Evolutionary conservation across 176 grass and related monocot species (phyloP).

Genomic region (Ampelocalamus luodianensis): DNA sequence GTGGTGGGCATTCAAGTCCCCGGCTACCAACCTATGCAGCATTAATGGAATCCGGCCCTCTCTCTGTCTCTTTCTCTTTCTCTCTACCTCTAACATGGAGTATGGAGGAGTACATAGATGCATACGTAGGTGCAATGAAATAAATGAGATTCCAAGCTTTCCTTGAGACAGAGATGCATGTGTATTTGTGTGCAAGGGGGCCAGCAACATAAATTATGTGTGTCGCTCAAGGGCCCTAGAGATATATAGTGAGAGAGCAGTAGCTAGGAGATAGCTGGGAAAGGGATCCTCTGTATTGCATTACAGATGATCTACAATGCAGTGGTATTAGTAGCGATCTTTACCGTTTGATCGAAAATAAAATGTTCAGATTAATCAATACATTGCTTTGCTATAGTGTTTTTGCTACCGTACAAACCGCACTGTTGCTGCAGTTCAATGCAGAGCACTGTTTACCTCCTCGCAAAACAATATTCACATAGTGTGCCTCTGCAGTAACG

Average conservation of each 20-base stretch:
- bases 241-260: neutral
- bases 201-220: constrained; percentile 49
- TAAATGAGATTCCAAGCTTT: constrained; percentile 74
- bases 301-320: no score
- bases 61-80: constrained; percentile 28
- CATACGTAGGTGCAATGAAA: constrained; percentile 64
- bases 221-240: neutral
- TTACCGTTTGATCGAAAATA: no score
- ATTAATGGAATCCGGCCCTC: constrained; percentile 72
- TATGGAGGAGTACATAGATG: constrained; percentile 41
- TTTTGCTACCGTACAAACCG: no score
- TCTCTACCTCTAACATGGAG: constrained; percentile 22
- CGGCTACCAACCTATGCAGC: constrained; percentile 84
- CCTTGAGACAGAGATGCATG: constrained; percentile 33
- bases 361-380: no score
- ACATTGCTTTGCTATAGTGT: no score
- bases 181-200: constrained; percentile 45
- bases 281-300: no score
- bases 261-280: neutral
- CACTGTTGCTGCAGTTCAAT: no score
- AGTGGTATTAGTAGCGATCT: no score
- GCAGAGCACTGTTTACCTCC: no score
- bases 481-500: no score
- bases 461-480: no score
- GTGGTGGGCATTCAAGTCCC: constrained; percentile 67